These are phyloP conservation scores for Macaranga tanarius DNA, from an alignment of 441 rosid genomes.

Conservation along the genomic window DNA sequence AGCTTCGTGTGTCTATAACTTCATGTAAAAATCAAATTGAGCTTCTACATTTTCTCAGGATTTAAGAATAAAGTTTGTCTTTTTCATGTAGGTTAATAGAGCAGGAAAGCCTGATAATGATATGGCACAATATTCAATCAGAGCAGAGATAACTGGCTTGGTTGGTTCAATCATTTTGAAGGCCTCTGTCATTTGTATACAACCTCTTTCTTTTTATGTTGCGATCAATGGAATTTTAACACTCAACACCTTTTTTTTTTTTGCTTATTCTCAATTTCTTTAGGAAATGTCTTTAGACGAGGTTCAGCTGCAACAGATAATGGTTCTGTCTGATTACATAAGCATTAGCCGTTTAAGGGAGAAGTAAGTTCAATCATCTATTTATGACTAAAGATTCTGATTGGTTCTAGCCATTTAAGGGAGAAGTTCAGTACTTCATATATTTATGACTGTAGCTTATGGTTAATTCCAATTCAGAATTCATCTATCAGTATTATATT, in stretches of 20 bases:
- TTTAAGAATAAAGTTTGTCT: constrained; percentile 12
- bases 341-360: constrained; percentile 67
- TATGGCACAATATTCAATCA: constrained; percentile 75
- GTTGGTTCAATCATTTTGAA: constrained; percentile 41
- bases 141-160: constrained; percentile 67
- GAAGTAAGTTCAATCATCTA: constrained; percentile 52
- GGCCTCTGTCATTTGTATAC: neutral
- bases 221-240: neutral
- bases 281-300: constrained; percentile 73
- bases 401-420: constrained; percentile 38
- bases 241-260: constrained; percentile 10
- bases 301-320: constrained; percentile 68
- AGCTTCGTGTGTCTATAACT: neutral
- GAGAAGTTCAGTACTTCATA: constrained; percentile 49
- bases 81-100: constrained; percentile 58
- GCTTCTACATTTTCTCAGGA: neutral
- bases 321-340: constrained; percentile 73
- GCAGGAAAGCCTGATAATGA: constrained; percentile 70
- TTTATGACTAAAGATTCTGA: neutral
- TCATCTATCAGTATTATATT: neutral
- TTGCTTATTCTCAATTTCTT: constrained; percentile 24
- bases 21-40: neutral
- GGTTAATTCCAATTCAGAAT: neutral
- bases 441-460: constrained; percentile 28
- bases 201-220: neutral